Conservation (phyloP, 2,329 filamentous ascomycete species). For the Microdochium trichocladiopsis region DNA sequence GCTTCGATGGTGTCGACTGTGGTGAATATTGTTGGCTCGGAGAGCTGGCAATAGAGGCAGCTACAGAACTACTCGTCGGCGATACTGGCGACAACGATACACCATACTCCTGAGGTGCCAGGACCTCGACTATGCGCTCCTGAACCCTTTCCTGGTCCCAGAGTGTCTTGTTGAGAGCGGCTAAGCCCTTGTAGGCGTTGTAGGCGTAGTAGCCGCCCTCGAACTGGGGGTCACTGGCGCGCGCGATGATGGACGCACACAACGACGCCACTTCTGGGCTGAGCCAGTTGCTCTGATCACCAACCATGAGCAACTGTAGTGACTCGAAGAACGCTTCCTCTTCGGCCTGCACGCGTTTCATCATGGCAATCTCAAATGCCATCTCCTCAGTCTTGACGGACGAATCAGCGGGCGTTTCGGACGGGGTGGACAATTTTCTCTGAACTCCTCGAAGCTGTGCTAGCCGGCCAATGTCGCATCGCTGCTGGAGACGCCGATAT, state of each 20-base stretch:
- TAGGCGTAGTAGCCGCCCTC: neutral
- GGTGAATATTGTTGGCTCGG: neutral
- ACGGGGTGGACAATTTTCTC: neutral
- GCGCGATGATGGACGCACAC: neutral
- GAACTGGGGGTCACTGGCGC: neutral
- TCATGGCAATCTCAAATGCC: neutral
- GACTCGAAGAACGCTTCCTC: neutral
- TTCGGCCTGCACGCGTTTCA: neutral
- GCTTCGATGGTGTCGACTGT: neutral
- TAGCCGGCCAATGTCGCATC: neutral
- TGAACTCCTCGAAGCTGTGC: neutral
- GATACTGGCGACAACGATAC: neutral
- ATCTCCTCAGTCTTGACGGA: neutral
- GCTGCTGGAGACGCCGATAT: neutral
- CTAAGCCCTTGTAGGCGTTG: neutral
- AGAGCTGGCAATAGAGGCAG: neutral
- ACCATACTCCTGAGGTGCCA: neutral
- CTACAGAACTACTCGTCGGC: neutral
- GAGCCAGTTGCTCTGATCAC: neutral
- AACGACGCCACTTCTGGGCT: neutral
- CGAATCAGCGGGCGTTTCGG: neutral
- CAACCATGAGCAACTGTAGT: neutral
- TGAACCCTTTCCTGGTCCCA: neutral
- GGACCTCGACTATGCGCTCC: neutral
- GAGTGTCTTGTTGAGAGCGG: neutral